phyloP scores from a whole-genome alignment of 768 basidiomycete species.

The Piloderma croceum region DNA sequence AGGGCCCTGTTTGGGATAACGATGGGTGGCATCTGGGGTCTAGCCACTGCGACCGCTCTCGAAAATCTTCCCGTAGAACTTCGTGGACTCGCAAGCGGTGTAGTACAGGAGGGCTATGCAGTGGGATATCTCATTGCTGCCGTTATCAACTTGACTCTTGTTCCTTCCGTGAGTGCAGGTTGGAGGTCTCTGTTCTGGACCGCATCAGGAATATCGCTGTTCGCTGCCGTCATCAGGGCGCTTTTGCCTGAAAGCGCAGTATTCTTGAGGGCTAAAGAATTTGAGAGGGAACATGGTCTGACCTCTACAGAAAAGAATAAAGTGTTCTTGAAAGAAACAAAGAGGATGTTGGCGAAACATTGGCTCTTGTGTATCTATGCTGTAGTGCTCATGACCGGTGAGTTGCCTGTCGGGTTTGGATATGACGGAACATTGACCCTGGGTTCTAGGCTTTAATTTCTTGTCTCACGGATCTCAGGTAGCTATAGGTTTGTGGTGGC shows the following conservation, averaged over 20 bases:
- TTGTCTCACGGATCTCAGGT: constrained; percentile 70
- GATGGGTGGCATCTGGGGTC: constrained; percentile 89
- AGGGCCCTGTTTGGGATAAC: constrained; percentile 81
- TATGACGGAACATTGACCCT: neutral
- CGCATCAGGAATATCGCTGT: constrained; percentile 60
- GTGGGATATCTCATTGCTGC: constrained; percentile 82
- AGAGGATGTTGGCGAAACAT: constrained; percentile 72
- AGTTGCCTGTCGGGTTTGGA: constrained; percentile 12
- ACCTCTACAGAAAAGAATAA: constrained; percentile 48
- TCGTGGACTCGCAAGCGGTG: constrained; percentile 79
- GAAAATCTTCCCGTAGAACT: constrained; percentile 86
- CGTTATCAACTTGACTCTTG: constrained; percentile 70
- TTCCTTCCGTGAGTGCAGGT: constrained; percentile 33
- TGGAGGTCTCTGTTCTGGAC: constrained; percentile 87
- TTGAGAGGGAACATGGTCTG: constrained; percentile 38
- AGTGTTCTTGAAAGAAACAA: constrained; percentile 68
- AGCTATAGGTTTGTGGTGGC: no score
- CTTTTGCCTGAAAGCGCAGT: constrained; percentile 72
- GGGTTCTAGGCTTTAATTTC: constrained; percentile 60
- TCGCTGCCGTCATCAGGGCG: constrained; percentile 62
- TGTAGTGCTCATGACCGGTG: constrained; percentile 71
- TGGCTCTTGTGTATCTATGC: constrained; percentile 84
- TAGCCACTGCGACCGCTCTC: constrained; percentile 74
- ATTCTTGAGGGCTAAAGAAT: constrained; percentile 62
- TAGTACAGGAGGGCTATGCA: constrained; percentile 88